phyloP scores from a whole-genome alignment of 1,284 basidiomycete genomes.

The Taiwanofungus camphoratus region DNA sequence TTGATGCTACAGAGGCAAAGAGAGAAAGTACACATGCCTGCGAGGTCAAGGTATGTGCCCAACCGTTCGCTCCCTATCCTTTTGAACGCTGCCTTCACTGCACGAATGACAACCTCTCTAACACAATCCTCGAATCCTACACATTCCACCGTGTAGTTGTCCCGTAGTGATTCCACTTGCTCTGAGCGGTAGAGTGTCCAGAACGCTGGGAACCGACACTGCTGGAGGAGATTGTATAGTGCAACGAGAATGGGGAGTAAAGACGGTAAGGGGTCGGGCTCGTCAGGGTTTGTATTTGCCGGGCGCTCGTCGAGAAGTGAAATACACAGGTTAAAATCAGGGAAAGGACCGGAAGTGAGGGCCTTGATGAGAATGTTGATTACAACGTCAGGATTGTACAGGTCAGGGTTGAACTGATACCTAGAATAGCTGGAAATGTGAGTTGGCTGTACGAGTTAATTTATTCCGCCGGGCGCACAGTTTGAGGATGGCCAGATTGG shows the following conservation, averaged over 20 bases:
- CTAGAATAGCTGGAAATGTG: slow-evolving; percentile 35
- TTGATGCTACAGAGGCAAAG: slow-evolving; percentile 9
- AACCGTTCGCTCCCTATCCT: slow-evolving; percentile 67
- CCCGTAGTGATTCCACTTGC: slow-evolving; percentile 63
- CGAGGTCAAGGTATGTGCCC: slow-evolving; percentile 68
- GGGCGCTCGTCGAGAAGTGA: slow-evolving; percentile 81
- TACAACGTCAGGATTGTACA: slow-evolving; percentile 90
- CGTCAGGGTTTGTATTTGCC: slow-evolving; percentile 57
- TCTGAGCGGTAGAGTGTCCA: slow-evolving; percentile 73
- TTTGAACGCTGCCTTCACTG: slow-evolving; percentile 76
- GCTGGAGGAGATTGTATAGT: slow-evolving; percentile 74
- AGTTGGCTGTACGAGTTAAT: neutral
- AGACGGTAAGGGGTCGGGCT: slow-evolving; percentile 71
- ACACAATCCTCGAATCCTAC: slow-evolving; percentile 79
- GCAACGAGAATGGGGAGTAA: slow-evolving; percentile 73
- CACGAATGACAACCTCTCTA: slow-evolving; percentile 69
- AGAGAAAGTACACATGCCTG: slow-evolving; percentile 38
- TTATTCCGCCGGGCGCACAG: slow-evolving; percentile 43
- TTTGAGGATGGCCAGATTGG: slow-evolving; percentile 87
- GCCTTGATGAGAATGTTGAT: slow-evolving; percentile 94
- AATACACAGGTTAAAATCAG: slow-evolving; percentile 92
- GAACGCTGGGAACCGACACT: slow-evolving; percentile 89
- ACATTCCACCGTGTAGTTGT: slow-evolving; percentile 81
- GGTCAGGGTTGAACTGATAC: slow-evolving; percentile 94
- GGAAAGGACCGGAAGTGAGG: slow-evolving; percentile 74